Percentiles rank a stretch among this genome's conserved stretches.
These are phyloP conservation scores for Rhodotorula glutinis DNA, from an alignment of 1,284 basidiomycete species.

Conservation along the genomic window DNA sequence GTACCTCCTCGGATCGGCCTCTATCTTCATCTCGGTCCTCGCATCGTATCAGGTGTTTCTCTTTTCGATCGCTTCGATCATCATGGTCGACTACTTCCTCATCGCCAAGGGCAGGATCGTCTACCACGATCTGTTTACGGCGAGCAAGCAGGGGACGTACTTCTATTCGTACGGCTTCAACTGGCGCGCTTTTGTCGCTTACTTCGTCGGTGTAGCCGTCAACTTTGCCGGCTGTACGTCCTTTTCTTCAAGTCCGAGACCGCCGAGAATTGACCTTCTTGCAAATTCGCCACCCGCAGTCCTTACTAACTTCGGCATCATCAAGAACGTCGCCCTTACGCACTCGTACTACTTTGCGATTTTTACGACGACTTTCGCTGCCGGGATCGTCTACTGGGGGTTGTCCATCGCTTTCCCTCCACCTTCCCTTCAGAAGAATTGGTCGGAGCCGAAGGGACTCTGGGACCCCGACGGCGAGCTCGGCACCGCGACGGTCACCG, in stretches of 20 bases:
- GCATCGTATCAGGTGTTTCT: constrained; percentile 34
- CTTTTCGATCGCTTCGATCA: constrained; percentile 22
- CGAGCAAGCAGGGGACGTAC: constrained; percentile 13
- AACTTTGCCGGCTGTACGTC: constrained; percentile 19
- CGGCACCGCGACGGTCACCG: too few species aligned
- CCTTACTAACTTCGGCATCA: constrained; percentile 21
- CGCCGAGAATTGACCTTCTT: too few species aligned
- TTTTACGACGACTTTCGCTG: constrained; percentile 43
- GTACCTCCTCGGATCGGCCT: constrained; percentile 27
- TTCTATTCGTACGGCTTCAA: constrained; percentile 31
- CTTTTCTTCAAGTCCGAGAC: neutral
- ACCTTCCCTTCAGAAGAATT: constrained; percentile 27
- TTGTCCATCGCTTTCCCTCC: constrained; percentile 43
- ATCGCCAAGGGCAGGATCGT: constrained; percentile 17
- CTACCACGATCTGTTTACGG: constrained; percentile 13
- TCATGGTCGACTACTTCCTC: constrained; percentile 24
- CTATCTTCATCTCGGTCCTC: constrained; percentile 27
- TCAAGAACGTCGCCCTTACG: neutral
- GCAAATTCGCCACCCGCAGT: neutral
- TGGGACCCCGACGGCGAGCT: constrained; percentile 18
- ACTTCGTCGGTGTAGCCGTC: constrained; percentile 22
- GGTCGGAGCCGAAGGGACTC: constrained; percentile 18
- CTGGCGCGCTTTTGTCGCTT: constrained; percentile 26
- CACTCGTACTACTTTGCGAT: constrained; percentile 41
- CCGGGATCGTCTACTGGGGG: constrained; percentile 42